Evolutionary conservation across 2,329 filamentous ascomycete genomes (phyloP).

Genomic region (Colletotrichum nymphaeae): DNA sequence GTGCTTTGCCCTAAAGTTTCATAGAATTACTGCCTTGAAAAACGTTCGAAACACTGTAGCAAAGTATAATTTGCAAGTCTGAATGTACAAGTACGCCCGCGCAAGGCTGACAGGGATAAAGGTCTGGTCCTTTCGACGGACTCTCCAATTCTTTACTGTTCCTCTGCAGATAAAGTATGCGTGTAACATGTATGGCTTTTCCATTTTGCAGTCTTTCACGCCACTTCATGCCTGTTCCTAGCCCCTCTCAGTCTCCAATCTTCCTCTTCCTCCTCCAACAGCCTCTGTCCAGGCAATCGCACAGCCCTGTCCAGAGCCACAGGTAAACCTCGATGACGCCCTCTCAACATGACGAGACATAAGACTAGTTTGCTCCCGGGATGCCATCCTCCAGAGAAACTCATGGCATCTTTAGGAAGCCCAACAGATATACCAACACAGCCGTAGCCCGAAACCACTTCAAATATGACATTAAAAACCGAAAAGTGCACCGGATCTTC

Average conservation of each 20-base stretch:
- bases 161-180: no score
- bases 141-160: no score
- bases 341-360: slow-evolving; percentile 67
- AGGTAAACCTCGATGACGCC: slow-evolving; percentile 66
- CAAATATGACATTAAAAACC: slow-evolving; percentile 71
- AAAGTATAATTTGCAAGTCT: no score
- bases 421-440: slow-evolving; percentile 72
- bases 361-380: slow-evolving; percentile 68
- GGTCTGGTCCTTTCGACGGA: no score
- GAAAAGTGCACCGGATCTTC: slow-evolving; percentile 63
- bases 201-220: neutral
- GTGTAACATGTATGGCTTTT: no score
- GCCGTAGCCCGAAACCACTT: slow-evolving; percentile 68
- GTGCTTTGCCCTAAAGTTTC: no score
- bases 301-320: slow-evolving; percentile 67
- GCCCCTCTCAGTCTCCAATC: slow-evolving; percentile 26
- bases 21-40: no score
- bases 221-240: neutral
- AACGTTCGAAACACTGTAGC: no score
- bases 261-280: slow-evolving; percentile 46
- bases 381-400: slow-evolving; percentile 66
- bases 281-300: slow-evolving; percentile 50
- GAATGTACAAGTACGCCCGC: no score
- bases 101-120: no score
- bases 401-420: slow-evolving; percentile 63